phyloP scores from a whole-genome alignment of 2,329 filamentous ascomycete species.

The Beauveria bassiana region DNA sequence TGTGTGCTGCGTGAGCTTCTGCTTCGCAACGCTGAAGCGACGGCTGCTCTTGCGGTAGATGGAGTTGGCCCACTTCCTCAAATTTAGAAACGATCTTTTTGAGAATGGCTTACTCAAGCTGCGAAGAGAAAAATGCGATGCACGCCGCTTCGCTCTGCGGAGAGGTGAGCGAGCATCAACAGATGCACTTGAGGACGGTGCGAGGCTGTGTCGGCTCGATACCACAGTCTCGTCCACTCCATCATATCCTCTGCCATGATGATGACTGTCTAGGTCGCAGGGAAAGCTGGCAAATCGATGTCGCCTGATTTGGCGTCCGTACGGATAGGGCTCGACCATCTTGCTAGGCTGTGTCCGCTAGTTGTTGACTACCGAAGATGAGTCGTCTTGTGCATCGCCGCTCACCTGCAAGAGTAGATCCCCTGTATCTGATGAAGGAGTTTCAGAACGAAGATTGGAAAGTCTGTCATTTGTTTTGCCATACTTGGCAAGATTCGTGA shows the following conservation, averaged over 20 bases:
- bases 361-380: slow-evolving; percentile 18
- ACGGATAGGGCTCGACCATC: not conserved
- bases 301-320: not conserved
- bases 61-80: slow-evolving; percentile 23
- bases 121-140: slow-evolving; percentile 24
- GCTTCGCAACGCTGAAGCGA: slow-evolving; percentile 20
- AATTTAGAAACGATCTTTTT: slow-evolving; percentile 20
- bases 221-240: slow-evolving; percentile 3
- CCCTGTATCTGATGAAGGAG: slow-evolving; percentile 9
- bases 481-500: slow-evolving; percentile 23
- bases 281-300: not conserved
- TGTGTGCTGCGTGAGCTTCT: slow-evolving; percentile 21
- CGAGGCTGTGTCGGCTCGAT: slow-evolving; percentile 3
- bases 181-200: not conserved
- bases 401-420: not conserved
- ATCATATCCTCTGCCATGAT: slow-evolving; percentile 1
- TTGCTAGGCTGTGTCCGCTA: slow-evolving; percentile 20
- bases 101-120: slow-evolving; percentile 20
- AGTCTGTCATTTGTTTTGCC: slow-evolving; percentile 22
- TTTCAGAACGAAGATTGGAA: slow-evolving; percentile 23
- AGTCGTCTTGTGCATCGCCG: slow-evolving; percentile 19
- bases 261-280: not conserved
- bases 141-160: slow-evolving; percentile 23
- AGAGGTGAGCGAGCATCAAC: slow-evolving; percentile 8
- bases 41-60: slow-evolving; percentile 20